Evolutionary conservation across 805 yeast species (phyloP).

Genomic region (Starmerella floricola): DNA sequence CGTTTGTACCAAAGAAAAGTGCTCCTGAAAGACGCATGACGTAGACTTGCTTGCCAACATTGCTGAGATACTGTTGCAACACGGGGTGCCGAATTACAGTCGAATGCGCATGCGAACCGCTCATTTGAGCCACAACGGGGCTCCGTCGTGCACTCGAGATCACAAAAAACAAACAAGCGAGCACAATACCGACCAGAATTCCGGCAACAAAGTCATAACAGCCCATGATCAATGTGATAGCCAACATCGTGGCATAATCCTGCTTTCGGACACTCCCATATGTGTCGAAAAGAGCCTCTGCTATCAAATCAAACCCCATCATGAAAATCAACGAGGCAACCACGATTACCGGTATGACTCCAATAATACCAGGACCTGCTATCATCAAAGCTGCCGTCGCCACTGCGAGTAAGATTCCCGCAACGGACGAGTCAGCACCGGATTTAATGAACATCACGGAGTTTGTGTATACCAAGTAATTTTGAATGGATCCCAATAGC

Average conservation of each 20-base stretch:
- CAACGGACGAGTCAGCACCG: constrained; percentile 80
- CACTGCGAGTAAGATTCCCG: constrained; percentile 78
- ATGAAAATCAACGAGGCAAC: constrained; percentile 87
- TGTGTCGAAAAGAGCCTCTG: constrained; percentile 80
- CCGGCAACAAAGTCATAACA: constrained; percentile 91
- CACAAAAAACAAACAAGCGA: constrained; percentile 93
- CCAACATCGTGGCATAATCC: constrained; percentile 73
- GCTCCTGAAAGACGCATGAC: constrained; percentile 79
- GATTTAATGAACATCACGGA: constrained; percentile 83
- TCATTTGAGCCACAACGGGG: constrained; percentile 66
- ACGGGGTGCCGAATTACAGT: constrained; percentile 85
- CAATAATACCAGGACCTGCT: constrained; percentile 85
- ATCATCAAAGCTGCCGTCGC: constrained; percentile 75
- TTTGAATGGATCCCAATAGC: constrained; percentile 74
- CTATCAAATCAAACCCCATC: constrained; percentile 77
- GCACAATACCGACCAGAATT: constrained; percentile 73
- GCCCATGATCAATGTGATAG: constrained; percentile 91
- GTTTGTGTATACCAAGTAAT: constrained; percentile 89
- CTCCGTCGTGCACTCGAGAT: constrained; percentile 78
- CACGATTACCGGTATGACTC: constrained; percentile 88
- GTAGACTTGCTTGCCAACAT: constrained; percentile 84
- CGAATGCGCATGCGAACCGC: constrained; percentile 81
- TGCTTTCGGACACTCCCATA: constrained; percentile 58
- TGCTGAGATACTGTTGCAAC: constrained; percentile 70
- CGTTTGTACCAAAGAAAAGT: constrained; percentile 89